Conservation (phyloP, 2,329 filamentous ascomycete genomes). For the Lasiodiplodia sp. region DNA sequence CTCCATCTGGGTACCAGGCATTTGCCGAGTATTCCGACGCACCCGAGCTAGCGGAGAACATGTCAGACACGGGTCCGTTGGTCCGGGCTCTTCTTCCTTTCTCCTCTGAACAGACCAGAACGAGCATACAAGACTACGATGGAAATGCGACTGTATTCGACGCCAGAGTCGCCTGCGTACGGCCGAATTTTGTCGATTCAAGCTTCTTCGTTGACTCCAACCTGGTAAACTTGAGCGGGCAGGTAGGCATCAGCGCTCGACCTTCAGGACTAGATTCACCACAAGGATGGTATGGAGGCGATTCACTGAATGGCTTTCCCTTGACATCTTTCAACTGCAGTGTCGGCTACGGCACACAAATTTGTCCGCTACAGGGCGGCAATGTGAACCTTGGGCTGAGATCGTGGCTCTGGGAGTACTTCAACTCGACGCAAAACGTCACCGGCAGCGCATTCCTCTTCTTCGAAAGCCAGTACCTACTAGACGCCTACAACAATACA, state of each 20-base stretch:
- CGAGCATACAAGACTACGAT: not conserved
- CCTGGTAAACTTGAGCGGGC: not conserved
- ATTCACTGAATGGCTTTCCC: not conserved
- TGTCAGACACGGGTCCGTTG: conserved; percentile 1
- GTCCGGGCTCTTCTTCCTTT: conserved; percentile 6
- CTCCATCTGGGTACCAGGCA: conserved; percentile 8
- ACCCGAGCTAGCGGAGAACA: not conserved
- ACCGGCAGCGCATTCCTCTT: not conserved
- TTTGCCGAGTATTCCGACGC: conserved; percentile 2
- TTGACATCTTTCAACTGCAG: not conserved
- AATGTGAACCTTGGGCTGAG: not conserved
- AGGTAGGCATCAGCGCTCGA: not conserved
- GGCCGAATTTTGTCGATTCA: conserved; percentile 5
- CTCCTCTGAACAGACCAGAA: conserved; percentile 3
- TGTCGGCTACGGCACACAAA: conserved; percentile 6
- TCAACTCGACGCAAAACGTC: conserved; percentile 13
- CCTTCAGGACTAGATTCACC: not conserved
- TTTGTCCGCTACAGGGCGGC: not conserved
- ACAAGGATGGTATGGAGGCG: not conserved
- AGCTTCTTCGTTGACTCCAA: not conserved
- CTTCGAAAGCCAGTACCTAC: conserved; percentile 9
- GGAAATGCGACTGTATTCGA: conserved; percentile 1
- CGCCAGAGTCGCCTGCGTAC: conserved; percentile 9
- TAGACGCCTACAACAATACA: not conserved
- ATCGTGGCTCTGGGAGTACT: conserved; percentile 8